Conservation (phyloP, 2,329 filamentous ascomycete species). For the Hypoxylon sp. region DNA sequence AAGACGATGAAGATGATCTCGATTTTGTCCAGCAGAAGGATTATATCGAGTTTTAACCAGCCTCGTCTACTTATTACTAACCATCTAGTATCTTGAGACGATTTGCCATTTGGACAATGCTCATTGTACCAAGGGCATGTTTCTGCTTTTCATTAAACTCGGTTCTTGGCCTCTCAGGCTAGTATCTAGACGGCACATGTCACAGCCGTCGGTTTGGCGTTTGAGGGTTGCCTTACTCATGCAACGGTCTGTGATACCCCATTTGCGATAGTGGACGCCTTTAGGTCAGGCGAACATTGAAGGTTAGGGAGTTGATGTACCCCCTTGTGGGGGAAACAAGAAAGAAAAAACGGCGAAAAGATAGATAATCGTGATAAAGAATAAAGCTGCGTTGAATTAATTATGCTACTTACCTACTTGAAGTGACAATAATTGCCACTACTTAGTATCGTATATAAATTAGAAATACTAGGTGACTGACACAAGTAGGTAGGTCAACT, state of each 20-base stretch:
- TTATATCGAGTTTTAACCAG: conserved; percentile 67
- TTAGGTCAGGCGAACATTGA: conserved; percentile 16
- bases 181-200: conserved; percentile 34
- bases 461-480: neutral
- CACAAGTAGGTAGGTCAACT: neutral
- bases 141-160: conserved; percentile 21
- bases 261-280: conserved; percentile 29
- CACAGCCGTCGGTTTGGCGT: conserved; percentile 37
- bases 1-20: conserved; percentile 67
- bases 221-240: conserved; percentile 40
- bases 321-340: conserved; percentile 20
- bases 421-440: neutral
- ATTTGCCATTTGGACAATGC: conserved; percentile 32
- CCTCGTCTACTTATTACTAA: conserved; percentile 44
- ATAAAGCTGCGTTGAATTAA: conserved; percentile 25
- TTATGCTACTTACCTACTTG: neutral
- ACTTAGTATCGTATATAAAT: neutral
- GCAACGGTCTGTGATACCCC: conserved; percentile 43
- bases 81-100: conserved; percentile 39
- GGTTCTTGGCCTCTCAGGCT: conserved; percentile 28
- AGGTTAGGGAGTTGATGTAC: conserved; percentile 35
- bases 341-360: conserved; percentile 17
- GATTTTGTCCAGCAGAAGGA: conserved; percentile 72
- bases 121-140: conserved; percentile 18
- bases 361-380: conserved; percentile 36